Percentiles rank a stretch among this genome's conserved stretches.
Conservation (phyloP, 805 yeast genomes). For the Yamadazyma laniorum region DNA sequence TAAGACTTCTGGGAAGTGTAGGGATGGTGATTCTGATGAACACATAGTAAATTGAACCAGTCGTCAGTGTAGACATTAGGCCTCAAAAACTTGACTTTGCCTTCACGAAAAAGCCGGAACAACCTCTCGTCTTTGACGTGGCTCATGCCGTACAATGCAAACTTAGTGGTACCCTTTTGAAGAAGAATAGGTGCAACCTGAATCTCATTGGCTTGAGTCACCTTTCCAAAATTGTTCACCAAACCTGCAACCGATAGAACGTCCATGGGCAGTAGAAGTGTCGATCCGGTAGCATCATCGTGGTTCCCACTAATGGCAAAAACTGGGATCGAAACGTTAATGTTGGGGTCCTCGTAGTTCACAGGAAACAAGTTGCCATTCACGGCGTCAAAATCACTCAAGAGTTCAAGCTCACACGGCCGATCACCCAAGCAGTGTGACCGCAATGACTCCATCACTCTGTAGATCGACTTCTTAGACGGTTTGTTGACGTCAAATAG, state of each 20-base stretch:
- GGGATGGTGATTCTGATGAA: conserved; percentile 88
- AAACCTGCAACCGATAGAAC: conserved; percentile 77
- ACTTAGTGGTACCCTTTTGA: conserved; percentile 75
- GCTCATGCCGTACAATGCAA: conserved; percentile 87
- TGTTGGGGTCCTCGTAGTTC: conserved; percentile 87
- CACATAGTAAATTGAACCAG: conserved; percentile 83
- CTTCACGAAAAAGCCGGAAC: conserved; percentile 76
- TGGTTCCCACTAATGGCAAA: conserved; percentile 95
- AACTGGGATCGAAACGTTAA: conserved; percentile 84
- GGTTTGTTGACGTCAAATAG: conserved; percentile 90
- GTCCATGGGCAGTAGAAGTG: conserved; percentile 81
- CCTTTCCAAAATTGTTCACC: conserved; percentile 86
- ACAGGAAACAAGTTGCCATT: conserved; percentile 66
- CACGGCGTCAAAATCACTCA: conserved; percentile 72
- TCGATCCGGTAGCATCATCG: conserved; percentile 92
- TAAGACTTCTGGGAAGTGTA: conserved; percentile 72
- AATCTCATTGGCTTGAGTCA: conserved; percentile 71
- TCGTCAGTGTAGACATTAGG: conserved; percentile 58
- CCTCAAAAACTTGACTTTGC: conserved; percentile 71
- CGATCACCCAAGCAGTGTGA: conserved; percentile 76
- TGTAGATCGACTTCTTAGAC: conserved; percentile 77
- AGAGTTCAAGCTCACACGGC: conserved; percentile 79
- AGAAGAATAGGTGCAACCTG: conserved; percentile 73
- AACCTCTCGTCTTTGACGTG: conserved; percentile 88
- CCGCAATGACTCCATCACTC: conserved; percentile 72